Conservation (phyloP, 768 basidiomycete species). For the Termitomyces sp. region DNA sequence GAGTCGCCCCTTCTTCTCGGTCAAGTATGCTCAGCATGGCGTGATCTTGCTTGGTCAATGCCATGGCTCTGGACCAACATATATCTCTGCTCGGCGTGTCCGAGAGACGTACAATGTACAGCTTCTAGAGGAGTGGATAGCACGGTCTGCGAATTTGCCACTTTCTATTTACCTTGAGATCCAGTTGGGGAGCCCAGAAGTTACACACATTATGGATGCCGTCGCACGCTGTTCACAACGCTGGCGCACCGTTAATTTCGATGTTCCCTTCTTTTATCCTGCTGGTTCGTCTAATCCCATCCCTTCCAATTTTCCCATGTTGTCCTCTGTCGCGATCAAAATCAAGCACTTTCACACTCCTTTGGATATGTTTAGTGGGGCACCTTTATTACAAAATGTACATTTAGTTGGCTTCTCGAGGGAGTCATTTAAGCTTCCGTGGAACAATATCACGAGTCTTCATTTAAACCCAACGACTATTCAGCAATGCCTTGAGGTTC, state of each 20-base stretch:
- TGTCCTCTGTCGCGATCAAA: conserved; percentile 5
- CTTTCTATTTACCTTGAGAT: conserved; percentile 9
- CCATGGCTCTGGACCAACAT: conserved; percentile 23
- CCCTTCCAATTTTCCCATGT: conserved; percentile 9
- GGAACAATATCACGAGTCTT: conserved; percentile 13
- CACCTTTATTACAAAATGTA: conserved; percentile 11
- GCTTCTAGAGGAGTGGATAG: conserved; percentile 22
- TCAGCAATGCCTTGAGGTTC: conserved; percentile 14
- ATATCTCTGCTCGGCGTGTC: conserved; percentile 14
- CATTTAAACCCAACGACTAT: conserved; percentile 14
- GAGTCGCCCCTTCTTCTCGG: conserved; percentile 18
- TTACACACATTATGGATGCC: conserved; percentile 13
- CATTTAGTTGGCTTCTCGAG: conserved; percentile 12
- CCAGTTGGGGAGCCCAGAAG: not conserved
- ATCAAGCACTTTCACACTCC: conserved; percentile 4
- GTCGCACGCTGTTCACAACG: conserved; percentile 12
- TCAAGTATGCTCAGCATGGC: conserved; percentile 22
- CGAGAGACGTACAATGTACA: conserved; percentile 13
- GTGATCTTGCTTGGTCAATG: conserved; percentile 24
- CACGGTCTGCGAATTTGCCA: conserved; percentile 20
- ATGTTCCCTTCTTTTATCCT: conserved; percentile 14
- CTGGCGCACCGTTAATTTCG: conserved; percentile 12
- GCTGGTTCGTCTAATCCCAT: conserved; percentile 8
- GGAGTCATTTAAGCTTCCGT: conserved; percentile 8
- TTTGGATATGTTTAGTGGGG: conserved; percentile 9